Evolutionary conservation across 2,329 filamentous ascomycete species (phyloP).

Genomic region (Xylariaceae sp.): DNA sequence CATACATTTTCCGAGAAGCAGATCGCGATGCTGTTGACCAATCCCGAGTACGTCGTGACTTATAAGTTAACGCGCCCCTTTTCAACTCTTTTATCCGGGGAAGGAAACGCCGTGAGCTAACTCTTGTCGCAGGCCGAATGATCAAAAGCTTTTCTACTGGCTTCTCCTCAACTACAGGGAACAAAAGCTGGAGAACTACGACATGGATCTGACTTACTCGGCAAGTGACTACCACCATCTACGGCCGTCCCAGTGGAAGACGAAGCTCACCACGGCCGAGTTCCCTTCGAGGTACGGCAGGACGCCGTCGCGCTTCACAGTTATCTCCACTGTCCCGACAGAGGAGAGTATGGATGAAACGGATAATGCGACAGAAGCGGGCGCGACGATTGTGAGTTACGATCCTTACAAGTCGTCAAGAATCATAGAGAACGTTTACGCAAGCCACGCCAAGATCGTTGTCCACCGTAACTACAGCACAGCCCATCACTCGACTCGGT

Average conservation of each 20-base stretch:
- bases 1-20: conserved; percentile 73
- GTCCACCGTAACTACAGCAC: conserved; percentile 53
- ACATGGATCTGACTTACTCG: conserved; percentile 73
- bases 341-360: conserved; percentile 39
- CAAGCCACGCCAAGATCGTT: conserved; percentile 60
- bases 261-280: conserved; percentile 56
- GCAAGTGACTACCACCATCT: conserved; percentile 88
- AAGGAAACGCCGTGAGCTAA: too few relatives aligned
- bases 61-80: not conserved
- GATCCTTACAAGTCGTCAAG: conserved; percentile 76
- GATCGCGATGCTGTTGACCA: conserved; percentile 63
- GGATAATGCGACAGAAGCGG: conserved; percentile 31
- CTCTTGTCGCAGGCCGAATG: conserved; percentile 58
- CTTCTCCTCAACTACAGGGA: conserved; percentile 77
- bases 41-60: conserved; percentile 49
- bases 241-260: conserved; percentile 51
- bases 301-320: conserved; percentile 57
- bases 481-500: conserved; percentile 23
- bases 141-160: conserved; percentile 91
- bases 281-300: conserved; percentile 47
- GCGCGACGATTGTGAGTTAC: conserved; percentile 59
- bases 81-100: not conserved
- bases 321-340: conserved; percentile 55
- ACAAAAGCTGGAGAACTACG: conserved; percentile 82
- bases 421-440: conserved; percentile 41